These are phyloP conservation scores for Wickerhamomyces alni DNA, from an alignment of 805 yeast genomes.

Conservation along the genomic window DNA sequence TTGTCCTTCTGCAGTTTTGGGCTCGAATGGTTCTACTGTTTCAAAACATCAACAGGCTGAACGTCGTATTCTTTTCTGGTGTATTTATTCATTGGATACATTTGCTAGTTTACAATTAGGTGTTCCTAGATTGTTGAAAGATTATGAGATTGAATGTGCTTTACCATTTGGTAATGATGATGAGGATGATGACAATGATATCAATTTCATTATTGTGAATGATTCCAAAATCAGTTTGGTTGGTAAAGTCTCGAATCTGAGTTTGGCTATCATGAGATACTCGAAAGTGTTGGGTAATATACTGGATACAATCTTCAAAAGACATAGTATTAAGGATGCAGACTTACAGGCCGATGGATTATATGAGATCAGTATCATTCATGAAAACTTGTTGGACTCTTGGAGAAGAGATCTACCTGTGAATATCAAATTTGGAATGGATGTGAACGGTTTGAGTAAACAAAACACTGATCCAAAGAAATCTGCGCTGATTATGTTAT, in stretches of 20 bases:
- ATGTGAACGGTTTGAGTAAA: slow-evolving; percentile 43
- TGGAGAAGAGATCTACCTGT: slow-evolving; percentile 73
- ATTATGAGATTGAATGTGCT: slow-evolving; percentile 81
- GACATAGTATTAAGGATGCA: slow-evolving; percentile 27
- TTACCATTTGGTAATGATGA: slow-evolving; percentile 55
- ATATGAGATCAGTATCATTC: slow-evolving; percentile 30
- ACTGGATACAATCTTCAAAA: slow-evolving; percentile 62
- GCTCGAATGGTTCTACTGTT: slow-evolving; percentile 58
- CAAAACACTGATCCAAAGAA: slow-evolving; percentile 29
- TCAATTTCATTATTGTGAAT: slow-evolving; percentile 53
- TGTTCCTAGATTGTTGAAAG: slow-evolving; percentile 74
- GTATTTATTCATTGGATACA: slow-evolving; percentile 68
- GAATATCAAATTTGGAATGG: slow-evolving; percentile 56
- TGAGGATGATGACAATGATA: slow-evolving; percentile 36
- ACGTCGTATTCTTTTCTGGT: slow-evolving; percentile 80
- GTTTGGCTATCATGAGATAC: slow-evolving; percentile 61
- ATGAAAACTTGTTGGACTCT: slow-evolving; percentile 66
- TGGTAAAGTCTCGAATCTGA: slow-evolving; percentile 61
- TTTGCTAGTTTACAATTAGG: slow-evolving; percentile 74
- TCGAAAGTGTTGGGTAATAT: slow-evolving; percentile 70
- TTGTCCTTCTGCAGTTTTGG: slow-evolving; percentile 78
- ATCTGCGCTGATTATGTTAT: slow-evolving; percentile 49
- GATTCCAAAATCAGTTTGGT: slow-evolving; percentile 55
- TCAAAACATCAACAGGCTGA: slow-evolving; percentile 73
- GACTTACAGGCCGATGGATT: slow-evolving; percentile 7